These are phyloP conservation scores for Moesziomyces antarcticus DNA, from an alignment of 1,284 basidiomycete genomes.

Conservation along the genomic window DNA sequence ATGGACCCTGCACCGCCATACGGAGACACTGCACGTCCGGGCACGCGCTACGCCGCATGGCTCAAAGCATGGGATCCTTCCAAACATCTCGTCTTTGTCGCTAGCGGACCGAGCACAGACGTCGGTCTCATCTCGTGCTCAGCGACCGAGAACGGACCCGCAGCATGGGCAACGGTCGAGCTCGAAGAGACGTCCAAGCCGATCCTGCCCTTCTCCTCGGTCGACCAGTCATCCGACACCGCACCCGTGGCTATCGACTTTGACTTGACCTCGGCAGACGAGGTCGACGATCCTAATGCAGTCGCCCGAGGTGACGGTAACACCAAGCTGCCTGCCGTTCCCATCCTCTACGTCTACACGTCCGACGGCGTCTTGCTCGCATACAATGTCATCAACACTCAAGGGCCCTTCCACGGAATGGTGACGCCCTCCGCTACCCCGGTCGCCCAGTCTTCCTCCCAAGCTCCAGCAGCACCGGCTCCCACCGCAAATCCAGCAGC, in stretches of 20 bases:
- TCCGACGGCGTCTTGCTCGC: constrained; percentile 82
- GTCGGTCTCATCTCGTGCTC: constrained; percentile 76
- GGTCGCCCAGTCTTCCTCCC: neutral
- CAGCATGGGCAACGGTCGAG: constrained; percentile 77
- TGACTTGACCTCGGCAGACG: constrained; percentile 75
- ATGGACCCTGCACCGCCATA: constrained; percentile 73
- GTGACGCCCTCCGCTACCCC: constrained; percentile 16
- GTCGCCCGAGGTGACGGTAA: constrained; percentile 69
- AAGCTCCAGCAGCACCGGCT: constrained; percentile 1
- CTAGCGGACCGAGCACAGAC: constrained; percentile 80
- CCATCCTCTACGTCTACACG: constrained; percentile 80
- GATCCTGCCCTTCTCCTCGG: constrained; percentile 73
- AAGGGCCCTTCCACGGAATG: constrained; percentile 70
- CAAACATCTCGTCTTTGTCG: constrained; percentile 76
- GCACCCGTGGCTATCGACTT: constrained; percentile 76
- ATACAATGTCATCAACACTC: constrained; percentile 78
- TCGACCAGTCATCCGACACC: constrained; percentile 80
- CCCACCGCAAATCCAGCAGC: neutral
- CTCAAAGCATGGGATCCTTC: constrained; percentile 77
- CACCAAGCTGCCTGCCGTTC: constrained; percentile 70
- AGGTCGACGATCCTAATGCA: constrained; percentile 73
- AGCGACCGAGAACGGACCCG: constrained; percentile 61
- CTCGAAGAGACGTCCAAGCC: constrained; percentile 80
- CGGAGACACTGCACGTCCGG: constrained; percentile 73
- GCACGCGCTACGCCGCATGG: constrained; percentile 72